Percentiles rank a stretch among this genome's conserved stretches.
phyloP scores from a whole-genome alignment of 176 grass and related monocot genomes.

The Hsuehochloa calcarea region DNA sequence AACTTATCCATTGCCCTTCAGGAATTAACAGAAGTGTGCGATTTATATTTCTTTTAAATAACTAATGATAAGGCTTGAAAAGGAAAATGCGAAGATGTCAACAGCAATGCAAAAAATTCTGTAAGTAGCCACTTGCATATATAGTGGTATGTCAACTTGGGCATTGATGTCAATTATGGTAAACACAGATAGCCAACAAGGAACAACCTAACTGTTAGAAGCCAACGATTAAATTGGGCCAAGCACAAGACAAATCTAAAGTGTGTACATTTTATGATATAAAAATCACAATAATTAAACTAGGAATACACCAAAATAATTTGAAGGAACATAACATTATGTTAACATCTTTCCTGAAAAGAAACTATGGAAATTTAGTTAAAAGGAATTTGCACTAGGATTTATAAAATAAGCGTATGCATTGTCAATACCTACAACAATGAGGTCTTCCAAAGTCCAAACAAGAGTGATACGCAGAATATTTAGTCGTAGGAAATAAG shows the following conservation, averaged over 20 bases:
- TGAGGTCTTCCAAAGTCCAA: neutral
- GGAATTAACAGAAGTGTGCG: neutral
- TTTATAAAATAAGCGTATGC: constrained; percentile 9
- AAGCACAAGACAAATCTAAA: neutral
- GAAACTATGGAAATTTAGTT: neutral
- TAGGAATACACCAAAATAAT: neutral
- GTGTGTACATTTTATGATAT: neutral
- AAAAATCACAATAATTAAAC: neutral
- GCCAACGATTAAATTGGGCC: neutral
- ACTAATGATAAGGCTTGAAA: neutral
- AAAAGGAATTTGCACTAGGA: neutral
- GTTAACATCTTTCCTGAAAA: neutral
- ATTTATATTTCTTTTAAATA: constrained; percentile 21
- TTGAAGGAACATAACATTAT: neutral
- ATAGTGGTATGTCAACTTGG: neutral
- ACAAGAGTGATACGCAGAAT: neutral
- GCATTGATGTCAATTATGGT: constrained; percentile 2
- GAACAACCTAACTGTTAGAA: neutral
- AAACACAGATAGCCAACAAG: neutral
- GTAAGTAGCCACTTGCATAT: neutral
- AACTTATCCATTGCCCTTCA: neutral
- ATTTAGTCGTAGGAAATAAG: neutral
- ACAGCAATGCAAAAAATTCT: neutral
- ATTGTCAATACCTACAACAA: neutral
- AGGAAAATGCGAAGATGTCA: neutral